phyloP scores from a whole-genome alignment of 352 stramenopile species.

The Lagenidium giganteum region DNA sequence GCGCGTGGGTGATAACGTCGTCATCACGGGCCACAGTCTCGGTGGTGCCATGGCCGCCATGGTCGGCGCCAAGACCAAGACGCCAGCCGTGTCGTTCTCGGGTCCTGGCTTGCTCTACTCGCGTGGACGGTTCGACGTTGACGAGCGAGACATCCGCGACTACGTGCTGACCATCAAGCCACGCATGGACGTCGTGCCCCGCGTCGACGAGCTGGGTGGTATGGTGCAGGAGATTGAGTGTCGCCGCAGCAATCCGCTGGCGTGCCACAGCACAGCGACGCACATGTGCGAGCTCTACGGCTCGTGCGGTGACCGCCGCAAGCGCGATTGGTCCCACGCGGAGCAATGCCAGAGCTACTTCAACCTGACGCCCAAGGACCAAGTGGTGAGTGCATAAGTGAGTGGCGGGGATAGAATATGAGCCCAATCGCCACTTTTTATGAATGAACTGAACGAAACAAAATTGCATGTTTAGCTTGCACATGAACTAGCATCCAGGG shows the following conservation, averaged over 20 bases:
- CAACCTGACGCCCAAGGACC: too few relatives aligned
- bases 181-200: slow-evolving; percentile 66
- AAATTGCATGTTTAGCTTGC: too few relatives aligned
- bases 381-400: too few relatives aligned
- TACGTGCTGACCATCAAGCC: slow-evolving; percentile 87
- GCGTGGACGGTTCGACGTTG: slow-evolving; percentile 67
- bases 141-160: slow-evolving; percentile 69
- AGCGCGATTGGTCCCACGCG: slow-evolving; percentile 74
- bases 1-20: slow-evolving; percentile 64
- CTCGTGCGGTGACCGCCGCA: slow-evolving; percentile 72
- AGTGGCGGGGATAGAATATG: too few relatives aligned
- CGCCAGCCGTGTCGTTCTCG: slow-evolving; percentile 78
- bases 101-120: slow-evolving; percentile 75
- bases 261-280: slow-evolving; percentile 79
- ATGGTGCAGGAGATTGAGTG: slow-evolving; percentile 89
- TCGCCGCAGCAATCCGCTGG: slow-evolving; percentile 65
- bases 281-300: slow-evolving; percentile 83
- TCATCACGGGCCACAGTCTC: slow-evolving; percentile 81
- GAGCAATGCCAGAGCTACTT: slow-evolving; percentile 72
- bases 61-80: slow-evolving; percentile 79
- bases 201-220: slow-evolving; percentile 74
- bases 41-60: slow-evolving; percentile 82
- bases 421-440: too few relatives aligned
- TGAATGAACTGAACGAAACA: too few relatives aligned
- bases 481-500: too few relatives aligned